Evolutionary conservation across 768 basidiomycete genomes (phyloP).

Genomic region (Russula abietina): DNA sequence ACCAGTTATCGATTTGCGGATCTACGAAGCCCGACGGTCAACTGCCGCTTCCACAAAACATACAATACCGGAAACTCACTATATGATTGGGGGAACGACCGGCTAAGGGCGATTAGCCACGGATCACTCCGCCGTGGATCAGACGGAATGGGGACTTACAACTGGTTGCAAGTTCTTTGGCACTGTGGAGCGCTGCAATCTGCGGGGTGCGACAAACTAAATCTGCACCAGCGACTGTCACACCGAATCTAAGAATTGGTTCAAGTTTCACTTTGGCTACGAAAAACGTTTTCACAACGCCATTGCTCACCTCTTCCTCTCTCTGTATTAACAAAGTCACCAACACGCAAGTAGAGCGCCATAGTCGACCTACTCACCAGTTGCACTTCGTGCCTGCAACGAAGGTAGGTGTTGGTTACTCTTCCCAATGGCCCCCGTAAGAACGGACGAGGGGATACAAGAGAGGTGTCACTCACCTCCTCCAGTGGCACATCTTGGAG

Average conservation of each 20-base stretch:
- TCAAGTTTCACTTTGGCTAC: not conserved
- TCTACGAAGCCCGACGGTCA: slow-evolving; percentile 29
- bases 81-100: slow-evolving; percentile 65
- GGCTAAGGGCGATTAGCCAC: slow-evolving; percentile 36
- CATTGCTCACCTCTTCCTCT: slow-evolving; percentile 19
- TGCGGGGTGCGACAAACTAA: slow-evolving; percentile 14
- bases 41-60: slow-evolving; percentile 7
- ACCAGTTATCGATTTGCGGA: slow-evolving; percentile 34
- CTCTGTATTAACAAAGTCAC: slow-evolving; percentile 15
- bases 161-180: slow-evolving; percentile 23
- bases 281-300: not conserved
- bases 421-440: slow-evolving; percentile 35
- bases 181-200: slow-evolving; percentile 25
- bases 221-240: slow-evolving; percentile 22
- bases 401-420: slow-evolving; percentile 49
- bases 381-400: slow-evolving; percentile 20
- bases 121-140: slow-evolving; percentile 22
- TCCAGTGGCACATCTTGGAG: slow-evolving; percentile 58
- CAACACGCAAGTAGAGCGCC: not conserved
- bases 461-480: slow-evolving; percentile 47
- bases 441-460: slow-evolving; percentile 16
- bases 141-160: slow-evolving; percentile 11
- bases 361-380: slow-evolving; percentile 18
- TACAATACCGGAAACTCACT: slow-evolving; percentile 37
- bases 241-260: slow-evolving; percentile 19